Base-by-base conservation (phyloP, 257 asterid species). In the Ilex aquifolium region DNA sequence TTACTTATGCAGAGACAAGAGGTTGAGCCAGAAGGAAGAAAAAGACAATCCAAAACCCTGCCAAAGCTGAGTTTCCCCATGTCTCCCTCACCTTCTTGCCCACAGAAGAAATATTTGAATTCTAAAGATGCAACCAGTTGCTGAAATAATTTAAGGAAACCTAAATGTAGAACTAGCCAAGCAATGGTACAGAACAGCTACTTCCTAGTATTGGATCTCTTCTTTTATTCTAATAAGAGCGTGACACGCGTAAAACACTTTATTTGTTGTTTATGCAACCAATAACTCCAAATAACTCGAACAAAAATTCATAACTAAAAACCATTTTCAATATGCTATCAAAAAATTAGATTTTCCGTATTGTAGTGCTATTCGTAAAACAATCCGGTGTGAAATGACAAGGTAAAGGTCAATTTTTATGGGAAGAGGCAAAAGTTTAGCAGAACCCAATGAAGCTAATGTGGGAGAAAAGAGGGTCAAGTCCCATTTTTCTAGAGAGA, bases 61-160 rank as follows among this genome's bases (percentile, higher is more conserved):
- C 81, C 66, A 51, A 80, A 63, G 29, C 76, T 72, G 2, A 74
- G 61, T 75, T 77, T 80, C 79, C 79, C 72, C 86, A 77, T 80
- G 44, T 46, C 11, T 15, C 10, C 29, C 48, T 13, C 6, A 10
- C 10, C 15, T 42, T 14, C 30, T 53, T 46, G 0, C 52, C 3
- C 13, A 46, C 52, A 46, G 10, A 46, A 46, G 3, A 11, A 14
- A 46, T 7, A 6, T 46, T 46, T 46, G 6, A 46, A 10, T 3
- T 46, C 3, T 10, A 2, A 14, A 46, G 15, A 55, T 54, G 29
- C 39, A n/a, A 55, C 55, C 44, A 48, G 42, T 21, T 13, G 55
- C 27, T 36, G 42, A 36, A 36, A 36, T 36, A 36, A 36, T 36
- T 36, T 36, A 36, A 36, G 42, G 42, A 36, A 21, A 21, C 27